A percentile compares a stretch with the other conserved stretches of the same genome.
Evolutionary conservation across 768 basidiomycete genomes (phyloP).

Genomic region (Podaxis rugospora): DNA sequence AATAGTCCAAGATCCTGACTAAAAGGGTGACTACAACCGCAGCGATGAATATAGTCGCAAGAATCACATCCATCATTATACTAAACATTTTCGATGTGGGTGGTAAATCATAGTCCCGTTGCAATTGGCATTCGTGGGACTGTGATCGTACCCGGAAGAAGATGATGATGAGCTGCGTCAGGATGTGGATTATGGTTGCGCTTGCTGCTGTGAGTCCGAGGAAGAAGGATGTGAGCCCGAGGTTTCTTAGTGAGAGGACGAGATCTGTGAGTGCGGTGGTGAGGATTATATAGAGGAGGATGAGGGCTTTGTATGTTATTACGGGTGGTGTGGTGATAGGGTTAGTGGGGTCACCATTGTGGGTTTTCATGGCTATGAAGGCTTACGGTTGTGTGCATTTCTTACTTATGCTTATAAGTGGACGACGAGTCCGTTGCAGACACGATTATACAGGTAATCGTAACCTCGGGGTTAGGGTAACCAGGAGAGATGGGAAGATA

Average conservation of each 20-base stretch:
- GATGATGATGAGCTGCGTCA: not conserved
- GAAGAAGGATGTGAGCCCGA: constrained; percentile 3
- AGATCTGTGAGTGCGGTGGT: not conserved
- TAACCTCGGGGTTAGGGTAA: not conserved
- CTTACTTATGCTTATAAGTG: not conserved
- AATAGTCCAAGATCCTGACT: not conserved
- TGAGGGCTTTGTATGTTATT: not conserved
- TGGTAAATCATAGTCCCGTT: not conserved
- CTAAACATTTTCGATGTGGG: not conserved
- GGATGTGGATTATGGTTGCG: not conserved
- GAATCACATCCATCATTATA: not conserved
- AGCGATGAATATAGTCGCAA: not conserved
- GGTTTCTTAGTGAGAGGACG: not conserved
- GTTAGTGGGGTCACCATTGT: not conserved
- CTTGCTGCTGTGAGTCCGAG: not conserved
- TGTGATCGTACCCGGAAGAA: not conserved
- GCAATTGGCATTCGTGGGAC: not conserved
- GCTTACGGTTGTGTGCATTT: not conserved
- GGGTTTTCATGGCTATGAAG: not conserved
- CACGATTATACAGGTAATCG: not conserved
- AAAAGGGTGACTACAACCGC: not conserved
- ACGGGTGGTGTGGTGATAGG: not conserved
- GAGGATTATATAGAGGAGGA: not conserved
- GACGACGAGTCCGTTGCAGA: not conserved
- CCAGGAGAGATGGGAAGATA: not conserved